These are phyloP conservation scores for Thraustochytrium sp. DNA, from an alignment of 352 stramenopile genomes.

Conservation along the genomic window DNA sequence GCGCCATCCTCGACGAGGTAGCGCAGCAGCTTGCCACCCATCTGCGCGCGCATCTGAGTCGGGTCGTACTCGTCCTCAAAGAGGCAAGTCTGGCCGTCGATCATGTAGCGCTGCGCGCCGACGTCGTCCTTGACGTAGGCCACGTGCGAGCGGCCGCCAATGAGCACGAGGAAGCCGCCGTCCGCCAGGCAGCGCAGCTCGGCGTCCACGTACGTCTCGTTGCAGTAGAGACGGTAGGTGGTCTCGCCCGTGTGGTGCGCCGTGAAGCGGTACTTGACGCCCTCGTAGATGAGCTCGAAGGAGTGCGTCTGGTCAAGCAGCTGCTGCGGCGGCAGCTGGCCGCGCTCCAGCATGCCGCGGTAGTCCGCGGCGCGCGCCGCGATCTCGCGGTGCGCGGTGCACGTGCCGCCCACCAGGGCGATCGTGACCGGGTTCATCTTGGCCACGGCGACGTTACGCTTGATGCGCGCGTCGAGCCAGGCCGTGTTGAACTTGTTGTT, in stretches of 20 bases:
- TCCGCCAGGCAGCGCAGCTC: slow-evolving; percentile 93
- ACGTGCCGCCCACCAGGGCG: slow-evolving; percentile 76
- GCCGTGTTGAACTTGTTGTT: slow-evolving; percentile 97
- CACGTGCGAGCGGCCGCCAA: slow-evolving; percentile 92
- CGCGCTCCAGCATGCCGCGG: slow-evolving; percentile 61
- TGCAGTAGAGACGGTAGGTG: slow-evolving; percentile 82
- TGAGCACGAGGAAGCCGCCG: slow-evolving; percentile 93
- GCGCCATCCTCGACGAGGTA: slow-evolving; percentile 95
- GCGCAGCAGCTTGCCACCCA: slow-evolving; percentile 97
- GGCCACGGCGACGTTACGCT: slow-evolving; percentile 76
- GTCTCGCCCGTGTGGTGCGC: slow-evolving; percentile 79
- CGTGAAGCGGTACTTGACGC: slow-evolving; percentile 93
- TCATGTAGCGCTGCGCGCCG: slow-evolving; percentile 77
- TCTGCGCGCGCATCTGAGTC: slow-evolving; percentile 91
- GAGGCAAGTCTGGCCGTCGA: slow-evolving; percentile 89
- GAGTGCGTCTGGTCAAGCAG: slow-evolving; percentile 72
- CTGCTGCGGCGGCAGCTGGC: slow-evolving; percentile 80
- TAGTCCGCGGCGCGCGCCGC: slow-evolving; percentile 67
- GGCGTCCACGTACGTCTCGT: slow-evolving; percentile 77
- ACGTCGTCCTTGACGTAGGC: slow-evolving; percentile 87
- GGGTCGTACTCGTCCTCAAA: slow-evolving; percentile 99
- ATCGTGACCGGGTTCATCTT: slow-evolving; percentile 57
- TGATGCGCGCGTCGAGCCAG: slow-evolving; percentile 96
- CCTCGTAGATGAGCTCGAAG: slow-evolving; percentile 97
- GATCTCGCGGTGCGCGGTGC: slow-evolving; percentile 69